Evolutionary conservation across 1,284 basidiomycete genomes (phyloP).

Genomic region (Apiotrichum akiyoshidainum): DNA sequence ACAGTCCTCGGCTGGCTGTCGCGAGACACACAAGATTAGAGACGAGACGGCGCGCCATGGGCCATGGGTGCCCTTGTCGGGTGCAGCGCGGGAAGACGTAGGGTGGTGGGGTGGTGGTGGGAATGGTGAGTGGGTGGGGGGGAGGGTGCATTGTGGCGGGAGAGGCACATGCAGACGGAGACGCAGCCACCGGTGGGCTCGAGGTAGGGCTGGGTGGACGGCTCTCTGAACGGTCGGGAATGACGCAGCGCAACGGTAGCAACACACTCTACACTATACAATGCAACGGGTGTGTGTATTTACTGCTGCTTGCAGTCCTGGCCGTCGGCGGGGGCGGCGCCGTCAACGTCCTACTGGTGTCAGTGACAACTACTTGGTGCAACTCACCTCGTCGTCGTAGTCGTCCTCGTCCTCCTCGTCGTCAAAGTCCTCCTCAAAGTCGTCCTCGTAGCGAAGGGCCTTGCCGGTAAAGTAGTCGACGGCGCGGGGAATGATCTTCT

Average conservation of each 20-base stretch:
- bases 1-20: conserved; percentile 6
- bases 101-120: neutral
- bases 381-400: conserved; percentile 37
- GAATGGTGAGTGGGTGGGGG: neutral
- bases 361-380: neutral
- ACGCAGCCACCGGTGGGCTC: too few species aligned
- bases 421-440: conserved; percentile 66
- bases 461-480: conserved; percentile 97
- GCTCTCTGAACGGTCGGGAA: neutral
- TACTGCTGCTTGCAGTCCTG: conserved; percentile 50
- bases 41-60: conserved; percentile 3
- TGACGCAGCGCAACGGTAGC: neutral
- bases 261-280: neutral
- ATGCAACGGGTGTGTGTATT: conserved; percentile 5
- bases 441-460: conserved; percentile 81
- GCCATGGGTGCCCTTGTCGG: neutral
- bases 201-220: too few species aligned
- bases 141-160: too few species aligned
- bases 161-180: neutral
- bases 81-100: conserved; percentile 4
- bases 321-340: conserved; percentile 24
- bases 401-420: conserved; percentile 60
- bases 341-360: conserved; percentile 29
- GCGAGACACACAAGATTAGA: conserved; percentile 4
- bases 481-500: conserved; percentile 93